phyloP scores from a whole-genome alignment of 441 rosid species.

The Pelargonium cotyledonis region DNA sequence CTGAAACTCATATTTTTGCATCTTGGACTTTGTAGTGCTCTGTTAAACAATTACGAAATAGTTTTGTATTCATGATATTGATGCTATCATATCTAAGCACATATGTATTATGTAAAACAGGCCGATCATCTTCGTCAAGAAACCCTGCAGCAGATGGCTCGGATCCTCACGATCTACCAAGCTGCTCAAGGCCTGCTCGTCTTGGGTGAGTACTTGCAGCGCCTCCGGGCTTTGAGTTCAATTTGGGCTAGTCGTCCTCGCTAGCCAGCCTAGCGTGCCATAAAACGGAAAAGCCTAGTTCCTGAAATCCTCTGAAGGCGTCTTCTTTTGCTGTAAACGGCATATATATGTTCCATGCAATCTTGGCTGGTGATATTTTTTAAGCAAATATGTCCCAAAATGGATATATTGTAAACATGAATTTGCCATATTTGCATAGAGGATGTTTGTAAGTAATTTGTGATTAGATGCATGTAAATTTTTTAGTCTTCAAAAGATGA shows the following conservation, averaged over 20 bases:
- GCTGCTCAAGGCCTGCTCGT: conserved; percentile 83
- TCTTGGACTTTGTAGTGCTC: neutral
- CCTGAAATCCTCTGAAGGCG: no score
- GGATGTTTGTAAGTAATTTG: no score
- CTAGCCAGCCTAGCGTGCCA: conserved; percentile 20
- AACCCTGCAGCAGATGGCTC: conserved; percentile 74
- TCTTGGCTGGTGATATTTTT: no score
- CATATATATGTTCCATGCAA: no score
- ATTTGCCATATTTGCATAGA: no score
- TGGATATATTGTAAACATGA: no score
- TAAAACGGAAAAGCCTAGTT: no score
- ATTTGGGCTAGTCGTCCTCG: conserved; percentile 64
- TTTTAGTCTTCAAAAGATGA: no score
- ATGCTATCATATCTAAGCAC: neutral
- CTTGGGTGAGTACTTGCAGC: conserved; percentile 85
- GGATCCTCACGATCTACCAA: conserved; percentile 65
- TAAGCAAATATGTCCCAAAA: no score
- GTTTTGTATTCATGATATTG: no score
- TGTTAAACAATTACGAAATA: neutral
- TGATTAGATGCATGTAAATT: no score
- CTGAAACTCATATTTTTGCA: neutral
- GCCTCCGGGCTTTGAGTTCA: conserved; percentile 67
- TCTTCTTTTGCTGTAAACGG: no score
- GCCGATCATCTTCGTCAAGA: conserved; percentile 89
- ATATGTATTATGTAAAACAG: conserved; percentile 27